Base-by-base conservation (phyloP, 2,329 filamentous ascomycete genomes). In the Diaporthe australafricana region DNA sequence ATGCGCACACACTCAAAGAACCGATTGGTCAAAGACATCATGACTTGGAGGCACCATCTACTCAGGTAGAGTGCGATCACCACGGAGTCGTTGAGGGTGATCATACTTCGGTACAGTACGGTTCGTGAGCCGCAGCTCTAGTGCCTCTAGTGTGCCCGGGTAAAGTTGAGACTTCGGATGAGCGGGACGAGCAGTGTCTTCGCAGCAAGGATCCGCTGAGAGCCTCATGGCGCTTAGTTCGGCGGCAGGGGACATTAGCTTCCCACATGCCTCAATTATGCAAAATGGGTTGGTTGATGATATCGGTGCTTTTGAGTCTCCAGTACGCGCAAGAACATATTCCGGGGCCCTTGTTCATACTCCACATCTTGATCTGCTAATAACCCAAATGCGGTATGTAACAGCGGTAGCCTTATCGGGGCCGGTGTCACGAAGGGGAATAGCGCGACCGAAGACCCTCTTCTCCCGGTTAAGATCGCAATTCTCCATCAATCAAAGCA, bases 401-500 rank as follows among this genome's bases (percentile, higher is more conserved):
- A 56, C 52, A 56, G 50, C 66, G 35, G n/a, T 69, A 69, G 66
- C 55, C 66, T 57, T 69, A 69, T 60, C 66, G 30, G 40, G 30
- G 14, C 38, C 38, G 25, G 30, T 47, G 47, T 9, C 20, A 38
- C 45, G 30, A 53, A 50, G n/a, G 25, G 38, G 40, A n/a, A 42
- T 67, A 57, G 55, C 70, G 56, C 66, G 35, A 56, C 42, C 22
- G 38, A 68, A 25, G 50, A n/a, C 65, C 67, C 62, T 60, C 32
- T 35, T 35, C 32, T 30, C 48, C 20, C 56, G 25, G 22, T 11
- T 16, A 16, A 42, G 57, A 35, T 38, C 22, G 60, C 30, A 67
- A 50, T 72, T 53, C 68, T 72, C 71, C 71, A 65, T 72, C 71
- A 72, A 72, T 72, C 71, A 70, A 32, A 70, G 42, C 30, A 47